Conservation (phyloP, 2,329 filamentous ascomycete species). For the Paracorniculantispora psalliotae region DNA sequence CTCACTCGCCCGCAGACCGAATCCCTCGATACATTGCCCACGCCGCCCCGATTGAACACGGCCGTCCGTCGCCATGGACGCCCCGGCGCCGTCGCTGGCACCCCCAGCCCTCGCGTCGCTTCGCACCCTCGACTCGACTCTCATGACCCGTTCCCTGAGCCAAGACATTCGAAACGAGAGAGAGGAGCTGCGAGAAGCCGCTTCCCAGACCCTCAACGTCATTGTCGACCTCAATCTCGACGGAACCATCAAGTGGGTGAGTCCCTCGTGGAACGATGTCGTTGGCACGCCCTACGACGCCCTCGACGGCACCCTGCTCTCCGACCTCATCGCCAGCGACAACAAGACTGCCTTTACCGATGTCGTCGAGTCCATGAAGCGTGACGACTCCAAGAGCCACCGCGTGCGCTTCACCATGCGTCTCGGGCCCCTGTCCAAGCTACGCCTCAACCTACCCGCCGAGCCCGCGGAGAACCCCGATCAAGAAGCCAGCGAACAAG, state of each 20-base stretch:
- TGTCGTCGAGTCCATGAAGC: constrained; percentile 81
- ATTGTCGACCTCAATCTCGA: constrained; percentile 92
- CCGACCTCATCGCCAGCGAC: constrained; percentile 72
- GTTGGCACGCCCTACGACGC: constrained; percentile 72
- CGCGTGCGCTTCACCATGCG: constrained; percentile 76
- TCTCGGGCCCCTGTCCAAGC: constrained; percentile 63
- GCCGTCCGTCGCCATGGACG: constrained; percentile 38
- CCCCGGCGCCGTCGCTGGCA: constrained; percentile 35
- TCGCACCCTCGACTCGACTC: constrained; percentile 41
- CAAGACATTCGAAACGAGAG: constrained; percentile 89
- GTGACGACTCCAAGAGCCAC: constrained; percentile 88
- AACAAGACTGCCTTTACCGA: constrained; percentile 77
- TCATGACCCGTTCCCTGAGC: constrained; percentile 67
- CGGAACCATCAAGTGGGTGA: constrained; percentile 90
- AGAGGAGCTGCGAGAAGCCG: constrained; percentile 89
- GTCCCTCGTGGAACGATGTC: constrained; percentile 90
- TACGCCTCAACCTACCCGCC: constrained; percentile 44
- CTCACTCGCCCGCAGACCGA: background rate
- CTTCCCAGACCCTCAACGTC: constrained; percentile 92
- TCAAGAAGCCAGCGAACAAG: constrained; percentile 34
- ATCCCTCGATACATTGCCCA: background rate
- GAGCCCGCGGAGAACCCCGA: constrained; percentile 33
- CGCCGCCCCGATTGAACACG: constrained; percentile 9
- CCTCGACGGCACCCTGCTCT: constrained; percentile 71
- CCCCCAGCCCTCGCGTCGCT: constrained; percentile 51